Conservation (phyloP, 1,139 yeast species). For the Candida frijolesensis region DNA sequence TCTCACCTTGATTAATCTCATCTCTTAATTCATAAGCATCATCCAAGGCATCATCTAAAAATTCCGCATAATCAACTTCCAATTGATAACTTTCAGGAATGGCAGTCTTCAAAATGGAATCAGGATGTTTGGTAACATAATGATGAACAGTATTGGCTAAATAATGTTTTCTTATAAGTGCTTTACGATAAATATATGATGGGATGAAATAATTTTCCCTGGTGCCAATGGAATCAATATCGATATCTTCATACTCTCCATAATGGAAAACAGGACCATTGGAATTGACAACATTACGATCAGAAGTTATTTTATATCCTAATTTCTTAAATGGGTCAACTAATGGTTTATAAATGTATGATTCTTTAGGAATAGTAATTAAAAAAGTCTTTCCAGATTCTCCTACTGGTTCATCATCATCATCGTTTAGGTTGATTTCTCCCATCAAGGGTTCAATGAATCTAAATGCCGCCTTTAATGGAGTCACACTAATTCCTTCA, state of each 20-base stretch:
- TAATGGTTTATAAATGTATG: slow-evolving; percentile 65
- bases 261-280: slow-evolving; percentile 60
- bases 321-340: slow-evolving; percentile 40
- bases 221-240: slow-evolving; percentile 60
- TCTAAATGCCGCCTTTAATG: slow-evolving; percentile 74
- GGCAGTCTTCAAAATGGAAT: slow-evolving; percentile 57
- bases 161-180: slow-evolving; percentile 86
- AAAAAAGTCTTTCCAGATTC: slow-evolving; percentile 19
- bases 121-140: slow-evolving; percentile 74
- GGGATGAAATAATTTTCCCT: slow-evolving; percentile 61
- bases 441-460: slow-evolving; percentile 58
- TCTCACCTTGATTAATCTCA: slow-evolving; percentile 65
- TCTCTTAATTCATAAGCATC: slow-evolving; percentile 87
- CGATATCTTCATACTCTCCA: slow-evolving; percentile 88
- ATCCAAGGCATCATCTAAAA: slow-evolving; percentile 88
- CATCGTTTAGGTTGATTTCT: slow-evolving; percentile 46
- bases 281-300: slow-evolving; percentile 20
- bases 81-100: slow-evolving; percentile 77
- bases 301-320: slow-evolving; percentile 29
- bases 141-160: slow-evolving; percentile 77
- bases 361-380: slow-evolving; percentile 36
- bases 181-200: slow-evolving; percentile 84
- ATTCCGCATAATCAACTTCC: slow-evolving; percentile 96
- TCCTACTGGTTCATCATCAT: slow-evolving; percentile 9
- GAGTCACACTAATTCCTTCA: slow-evolving; percentile 73